A percentile compares a stretch with the other conserved stretches of the same genome.
Evolutionary conservation across 2,329 filamentous ascomycete species (phyloP).

Genomic region (Drechslerella dactyloides): DNA sequence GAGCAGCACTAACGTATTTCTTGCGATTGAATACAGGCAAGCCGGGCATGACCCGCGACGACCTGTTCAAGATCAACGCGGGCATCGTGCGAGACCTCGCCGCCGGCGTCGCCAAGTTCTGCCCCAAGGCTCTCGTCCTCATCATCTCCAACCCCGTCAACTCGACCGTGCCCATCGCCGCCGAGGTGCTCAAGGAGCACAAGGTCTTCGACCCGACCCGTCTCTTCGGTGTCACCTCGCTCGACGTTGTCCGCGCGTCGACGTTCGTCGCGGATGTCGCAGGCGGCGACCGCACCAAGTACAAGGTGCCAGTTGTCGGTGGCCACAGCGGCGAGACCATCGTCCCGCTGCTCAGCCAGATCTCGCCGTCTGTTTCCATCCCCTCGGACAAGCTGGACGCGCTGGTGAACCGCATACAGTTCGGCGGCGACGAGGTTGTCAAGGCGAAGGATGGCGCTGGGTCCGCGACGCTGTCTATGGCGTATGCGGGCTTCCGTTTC

Average conservation of each 20-base stretch:
- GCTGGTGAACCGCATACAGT: slow-evolving; percentile 93
- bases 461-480: slow-evolving; percentile 92
- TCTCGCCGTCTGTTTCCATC: slow-evolving; percentile 78
- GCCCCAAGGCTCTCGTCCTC: slow-evolving; percentile 91
- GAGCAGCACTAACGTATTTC: slow-evolving; percentile 51
- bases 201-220: slow-evolving; percentile 93
- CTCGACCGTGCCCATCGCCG: slow-evolving; percentile 96
- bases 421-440: slow-evolving; percentile 96
- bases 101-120: slow-evolving; percentile 82
- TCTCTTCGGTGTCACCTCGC: slow-evolving; percentile 97
- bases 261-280: slow-evolving; percentile 89
- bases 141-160: slow-evolving; percentile 99
- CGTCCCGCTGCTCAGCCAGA: slow-evolving; percentile 94
- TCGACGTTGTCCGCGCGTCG: slow-evolving; percentile 97
- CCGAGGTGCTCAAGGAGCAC: slow-evolving; percentile 92
- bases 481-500: slow-evolving; percentile 90
- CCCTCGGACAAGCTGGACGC: slow-evolving; percentile 88
- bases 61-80: slow-evolving; percentile 99
- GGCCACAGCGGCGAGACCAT: slow-evolving; percentile 99
- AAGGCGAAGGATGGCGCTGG: slow-evolving; percentile 91
- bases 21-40: slow-evolving; percentile 70
- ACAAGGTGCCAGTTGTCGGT: slow-evolving; percentile 89
- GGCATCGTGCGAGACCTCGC: slow-evolving; percentile 95
- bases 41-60: slow-evolving; percentile 98
- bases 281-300: slow-evolving; percentile 81